These are phyloP conservation scores for Baorangia bicolor DNA, from an alignment of 768 basidiomycete genomes.

Conservation along the genomic window DNA sequence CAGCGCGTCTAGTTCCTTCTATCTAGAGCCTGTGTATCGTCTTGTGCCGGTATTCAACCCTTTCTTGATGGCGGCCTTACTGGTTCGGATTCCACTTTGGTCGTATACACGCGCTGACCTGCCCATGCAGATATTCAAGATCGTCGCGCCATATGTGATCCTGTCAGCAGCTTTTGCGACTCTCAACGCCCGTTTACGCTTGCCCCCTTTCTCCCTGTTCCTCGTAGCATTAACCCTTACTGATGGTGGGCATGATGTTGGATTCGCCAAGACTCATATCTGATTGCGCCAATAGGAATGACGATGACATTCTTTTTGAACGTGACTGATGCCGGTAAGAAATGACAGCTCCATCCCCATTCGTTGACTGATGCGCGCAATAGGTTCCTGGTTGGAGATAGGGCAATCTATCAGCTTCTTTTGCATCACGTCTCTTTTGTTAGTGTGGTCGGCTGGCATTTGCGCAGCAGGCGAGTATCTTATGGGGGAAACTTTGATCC, in stretches of 20 bases:
- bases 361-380: slow-evolving; percentile 4
- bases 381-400: slow-evolving; percentile 87
- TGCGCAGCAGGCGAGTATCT: slow-evolving; percentile 71
- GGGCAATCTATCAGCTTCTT: slow-evolving; percentile 89
- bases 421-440: slow-evolving; percentile 74
- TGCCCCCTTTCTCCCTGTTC: slow-evolving; percentile 81
- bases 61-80: slow-evolving; percentile 73
- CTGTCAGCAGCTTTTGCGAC: slow-evolving; percentile 67
- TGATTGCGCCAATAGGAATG: slow-evolving; percentile 52
- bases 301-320: slow-evolving; percentile 81
- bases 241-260: slow-evolving; percentile 7
- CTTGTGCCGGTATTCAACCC: slow-evolving; percentile 84
- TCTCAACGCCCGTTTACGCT: slow-evolving; percentile 61
- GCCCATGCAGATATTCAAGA: slow-evolving; percentile 66
- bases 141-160: slow-evolving; percentile 76
- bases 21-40: slow-evolving; percentile 85
- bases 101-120: slow-evolving; percentile 1
- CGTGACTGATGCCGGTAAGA: slow-evolving; percentile 72
- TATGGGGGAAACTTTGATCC: slow-evolving; percentile 43
- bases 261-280: slow-evolving; percentile 1
- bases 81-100: slow-evolving; percentile 42
- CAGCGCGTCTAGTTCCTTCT: slow-evolving; percentile 58
- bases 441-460: slow-evolving; percentile 78
- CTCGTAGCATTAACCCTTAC: slow-evolving; percentile 67
- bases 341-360: not conserved